These are phyloP conservation scores for Corylus americana DNA, from an alignment of 306 rosid species.

Conservation along the genomic window DNA sequence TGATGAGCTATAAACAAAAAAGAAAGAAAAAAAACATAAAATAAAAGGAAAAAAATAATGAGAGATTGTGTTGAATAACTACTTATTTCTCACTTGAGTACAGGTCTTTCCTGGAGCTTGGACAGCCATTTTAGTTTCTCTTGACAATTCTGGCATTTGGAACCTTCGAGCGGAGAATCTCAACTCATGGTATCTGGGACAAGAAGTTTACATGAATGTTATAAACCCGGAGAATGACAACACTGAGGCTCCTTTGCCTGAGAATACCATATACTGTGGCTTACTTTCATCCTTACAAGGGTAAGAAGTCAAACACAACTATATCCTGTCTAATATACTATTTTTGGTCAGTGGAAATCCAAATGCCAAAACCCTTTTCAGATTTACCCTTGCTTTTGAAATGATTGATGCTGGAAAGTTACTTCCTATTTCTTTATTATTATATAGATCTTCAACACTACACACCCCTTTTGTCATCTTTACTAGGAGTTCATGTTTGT, in stretches of 20 bases:
- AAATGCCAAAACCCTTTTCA: neutral
- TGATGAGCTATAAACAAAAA: neutral
- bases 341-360: neutral
- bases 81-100: constrained; percentile 13
- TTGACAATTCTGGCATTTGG: constrained; percentile 91
- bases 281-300: constrained; percentile 78
- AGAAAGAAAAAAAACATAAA: neutral
- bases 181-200: constrained; percentile 87
- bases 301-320: constrained; percentile 45
- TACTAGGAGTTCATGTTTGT: constrained; percentile 2
- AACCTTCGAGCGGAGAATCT: constrained; percentile 88
- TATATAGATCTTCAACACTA: neutral
- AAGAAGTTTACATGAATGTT: constrained; percentile 74
- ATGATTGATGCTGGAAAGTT: neutral
- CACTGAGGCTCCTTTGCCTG: constrained; percentile 55
- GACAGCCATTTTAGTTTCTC: constrained; percentile 88
- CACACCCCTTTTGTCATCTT: neutral
- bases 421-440: neutral
- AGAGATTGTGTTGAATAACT: constrained; percentile 1
- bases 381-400: neutral
- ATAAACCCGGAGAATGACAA: constrained; percentile 63
- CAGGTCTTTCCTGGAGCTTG: constrained; percentile 96
- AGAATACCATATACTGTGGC: constrained; percentile 79
- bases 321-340: neutral
- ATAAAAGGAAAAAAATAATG: neutral